phyloP scores from a whole-genome alignment of 106 monocot species.

The Posidonia australis region DNA sequence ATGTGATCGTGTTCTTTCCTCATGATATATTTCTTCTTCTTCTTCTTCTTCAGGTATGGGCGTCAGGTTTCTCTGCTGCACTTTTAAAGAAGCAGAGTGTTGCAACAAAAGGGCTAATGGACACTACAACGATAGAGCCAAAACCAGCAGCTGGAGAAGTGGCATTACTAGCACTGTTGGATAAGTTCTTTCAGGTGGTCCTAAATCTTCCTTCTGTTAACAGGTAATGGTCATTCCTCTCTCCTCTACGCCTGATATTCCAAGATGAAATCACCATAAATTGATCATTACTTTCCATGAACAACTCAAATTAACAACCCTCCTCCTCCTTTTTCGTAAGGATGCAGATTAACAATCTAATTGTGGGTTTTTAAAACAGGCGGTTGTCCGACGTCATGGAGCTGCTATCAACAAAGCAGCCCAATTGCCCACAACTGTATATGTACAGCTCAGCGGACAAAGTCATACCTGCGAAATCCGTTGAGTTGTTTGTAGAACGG shows the following conservation, averaged over 20 bases:
- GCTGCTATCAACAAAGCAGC: slow-evolving; percentile 57
- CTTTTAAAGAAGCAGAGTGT: slow-evolving; percentile 80
- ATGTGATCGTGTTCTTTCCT: too few species aligned
- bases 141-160: slow-evolving; percentile 53
- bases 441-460: slow-evolving; percentile 92
- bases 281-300: too few species aligned
- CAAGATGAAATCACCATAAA: too few species aligned
- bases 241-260: too few species aligned
- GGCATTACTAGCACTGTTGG: slow-evolving; percentile 47
- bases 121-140: slow-evolving; percentile 13
- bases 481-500: slow-evolving; percentile 62
- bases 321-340: too few species aligned
- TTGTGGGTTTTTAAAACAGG: too few species aligned
- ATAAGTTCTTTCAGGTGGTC: slow-evolving; percentile 75
- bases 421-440: slow-evolving; percentile 87
- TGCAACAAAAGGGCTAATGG: slow-evolving; percentile 42
- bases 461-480: slow-evolving; percentile 76
- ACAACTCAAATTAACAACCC: too few species aligned
- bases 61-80: slow-evolving; percentile 93
- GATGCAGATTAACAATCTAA: too few species aligned
- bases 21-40: background rate
- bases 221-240: too few species aligned
- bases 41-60: slow-evolving; percentile 65
- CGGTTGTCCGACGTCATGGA: slow-evolving; percentile 58
- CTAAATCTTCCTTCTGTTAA: slow-evolving; percentile 83